phyloP scores from a whole-genome alignment of 2,329 filamentous ascomycete genomes.

The Lachnellula subtilissima region DNA sequence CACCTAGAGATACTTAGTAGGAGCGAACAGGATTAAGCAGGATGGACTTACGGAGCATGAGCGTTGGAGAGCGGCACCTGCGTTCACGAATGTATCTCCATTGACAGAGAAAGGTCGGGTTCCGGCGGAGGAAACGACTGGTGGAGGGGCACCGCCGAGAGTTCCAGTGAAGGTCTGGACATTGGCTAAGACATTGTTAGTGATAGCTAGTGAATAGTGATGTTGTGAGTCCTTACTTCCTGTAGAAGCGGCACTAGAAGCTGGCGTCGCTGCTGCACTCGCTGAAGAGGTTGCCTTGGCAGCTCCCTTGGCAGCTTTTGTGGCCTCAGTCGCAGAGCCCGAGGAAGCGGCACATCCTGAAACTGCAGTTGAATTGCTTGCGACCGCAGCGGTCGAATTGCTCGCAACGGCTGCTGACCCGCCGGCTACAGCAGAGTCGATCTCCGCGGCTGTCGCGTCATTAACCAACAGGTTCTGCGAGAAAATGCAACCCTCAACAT shows the following conservation, averaged over 20 bases:
- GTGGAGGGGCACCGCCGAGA: constrained; percentile 47
- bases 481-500: constrained; percentile 51
- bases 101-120: constrained; percentile 52
- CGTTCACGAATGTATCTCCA: constrained; percentile 53
- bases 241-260: neutral
- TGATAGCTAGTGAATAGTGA: neutral
- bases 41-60: constrained; percentile 48
- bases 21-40: neutral
- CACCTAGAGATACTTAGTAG: constrained; percentile 24
- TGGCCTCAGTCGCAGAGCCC: constrained; percentile 4
- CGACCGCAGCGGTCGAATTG: constrained; percentile 18
- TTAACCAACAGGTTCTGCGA: constrained; percentile 47
- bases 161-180: constrained; percentile 41
- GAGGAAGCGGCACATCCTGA: constrained; percentile 24
- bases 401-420: constrained; percentile 13
- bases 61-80: constrained; percentile 51
- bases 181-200: constrained; percentile 27
- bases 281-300: neutral
- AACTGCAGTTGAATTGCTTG: constrained; percentile 5
- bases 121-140: constrained; percentile 43
- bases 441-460: constrained; percentile 49
- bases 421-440: constrained; percentile 43
- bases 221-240: constrained; percentile 7
- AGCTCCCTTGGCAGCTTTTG: neutral
- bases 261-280: neutral